phyloP scores from a whole-genome alignment of 225 moss, liverwort and hornwort genomes.

The Lunularia cruciata region DNA sequence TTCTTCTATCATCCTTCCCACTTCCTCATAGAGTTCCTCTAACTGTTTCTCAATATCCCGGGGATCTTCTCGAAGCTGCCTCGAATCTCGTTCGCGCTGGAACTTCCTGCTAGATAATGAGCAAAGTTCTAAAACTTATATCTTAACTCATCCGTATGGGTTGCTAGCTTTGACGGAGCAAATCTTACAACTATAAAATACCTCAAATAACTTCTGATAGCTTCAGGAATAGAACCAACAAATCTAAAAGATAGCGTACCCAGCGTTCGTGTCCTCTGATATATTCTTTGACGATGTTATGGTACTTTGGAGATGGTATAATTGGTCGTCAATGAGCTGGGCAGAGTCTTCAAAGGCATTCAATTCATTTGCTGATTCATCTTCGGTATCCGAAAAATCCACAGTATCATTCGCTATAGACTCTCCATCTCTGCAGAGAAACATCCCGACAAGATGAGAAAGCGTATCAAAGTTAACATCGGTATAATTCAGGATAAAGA shows the following conservation, averaged over 20 bases:
- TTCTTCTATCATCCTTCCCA: slow-evolving; percentile 70
- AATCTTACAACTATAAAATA: no score
- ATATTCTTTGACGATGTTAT: slow-evolving; percentile 10
- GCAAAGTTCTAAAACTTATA: not conserved
- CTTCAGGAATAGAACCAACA: no score
- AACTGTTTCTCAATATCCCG: slow-evolving; percentile 63
- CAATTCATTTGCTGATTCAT: slow-evolving; percentile 27
- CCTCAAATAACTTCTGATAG: no score
- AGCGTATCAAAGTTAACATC: no score
- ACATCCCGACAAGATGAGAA: no score
- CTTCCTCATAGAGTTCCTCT: slow-evolving; percentile 72
- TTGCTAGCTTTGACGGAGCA: no score
- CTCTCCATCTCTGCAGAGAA: slow-evolving; percentile 40
- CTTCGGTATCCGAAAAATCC: slow-evolving; percentile 29
- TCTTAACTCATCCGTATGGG: not conserved
- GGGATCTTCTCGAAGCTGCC: slow-evolving; percentile 53
- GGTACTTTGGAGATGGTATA: slow-evolving; percentile 31
- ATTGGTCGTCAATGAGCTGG: slow-evolving; percentile 30
- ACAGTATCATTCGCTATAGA: slow-evolving; percentile 16
- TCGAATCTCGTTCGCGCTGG: slow-evolving; percentile 42
- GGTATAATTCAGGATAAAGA: no score
- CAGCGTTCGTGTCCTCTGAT: not conserved
- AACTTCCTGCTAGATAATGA: not conserved
- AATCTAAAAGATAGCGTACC: slow-evolving; percentile 14
- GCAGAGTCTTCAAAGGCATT: slow-evolving; percentile 35